Base-by-base conservation (phyloP, 495 filamentous ascomycete genomes). In the Cercophora newfieldiana region DNA sequence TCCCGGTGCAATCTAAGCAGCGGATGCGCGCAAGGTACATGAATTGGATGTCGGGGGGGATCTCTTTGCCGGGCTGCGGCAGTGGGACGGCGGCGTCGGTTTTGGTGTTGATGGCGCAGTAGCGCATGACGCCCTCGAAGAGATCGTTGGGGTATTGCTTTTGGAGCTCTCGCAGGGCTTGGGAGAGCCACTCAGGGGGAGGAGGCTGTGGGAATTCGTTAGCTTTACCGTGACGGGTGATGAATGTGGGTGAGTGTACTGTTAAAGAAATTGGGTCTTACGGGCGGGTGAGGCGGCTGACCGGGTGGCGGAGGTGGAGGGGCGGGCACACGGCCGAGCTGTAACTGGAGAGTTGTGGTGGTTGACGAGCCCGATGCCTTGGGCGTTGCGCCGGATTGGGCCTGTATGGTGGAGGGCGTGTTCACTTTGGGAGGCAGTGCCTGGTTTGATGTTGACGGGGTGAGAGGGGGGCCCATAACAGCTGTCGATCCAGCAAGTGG, bases 1-100 rank as follows among this genome's bases (percentile, higher is more conserved):
- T 97, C 33, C 93, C 92, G 1, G 94, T 91, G 77, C 95, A 97
- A 73, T 97, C 95, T 49, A 87, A 85, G 72, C 95, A 99, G 33
- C 89, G 84, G 61, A 97, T 97, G 29, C 95, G 85, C 0, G 95
- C 93, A 47, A 96, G 81, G 66, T 86, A 96, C 76, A 89, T 86
- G 50, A 86, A 90, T 76, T 90, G 89, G 65, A 90, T 76, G 68
- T 84, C 74, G 7, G 81, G 71, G 5, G 87, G 81, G 7, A 78
- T 66, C 3, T 85, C 76, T 24, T 83, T 77, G 50, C 72, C 77
- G 0, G 82, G 80, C 18, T 78, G 77, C 2, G 37, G 37, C 58
- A 84, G 75, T 14, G 82, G 69, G 54, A 86, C 81, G 25, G 79
- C 83, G 18, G 77, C 64, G 66, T 87, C 84, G 22, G 89, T 93